Base-by-base conservation (phyloP, 192 early-diverging fungal species). In the Umbelopsis sp. region DNA sequence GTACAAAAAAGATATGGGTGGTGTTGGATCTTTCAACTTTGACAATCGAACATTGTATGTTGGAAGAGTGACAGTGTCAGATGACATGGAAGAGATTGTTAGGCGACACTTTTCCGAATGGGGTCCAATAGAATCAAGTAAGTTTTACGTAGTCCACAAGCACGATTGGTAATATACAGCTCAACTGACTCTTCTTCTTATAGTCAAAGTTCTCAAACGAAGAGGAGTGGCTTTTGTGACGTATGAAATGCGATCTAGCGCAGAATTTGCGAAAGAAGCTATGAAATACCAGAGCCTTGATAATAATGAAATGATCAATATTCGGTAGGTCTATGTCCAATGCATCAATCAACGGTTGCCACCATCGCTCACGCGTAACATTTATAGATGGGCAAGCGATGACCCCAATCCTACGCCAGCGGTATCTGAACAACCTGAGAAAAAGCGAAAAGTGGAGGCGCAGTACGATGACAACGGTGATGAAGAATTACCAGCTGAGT, bases 181-280 rank as follows among this genome's bases (percentile, higher is more conserved):
- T 41, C 11, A 10, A 51, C 18, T 69, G 8, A 74, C 64, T 49
- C 44, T 7, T 46, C 64, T 37, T 69, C 20, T 69, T 25, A 67
- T 67, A 93, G 91, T 95, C 35, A 86, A 89, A 64, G 71, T 94
- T 7, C 74, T 96, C 16, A 76, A 76, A 23, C 76, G 84, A 25
- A 92, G 91, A 58, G 90, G 87, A 8, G 91, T 94, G 16, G 94
- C 92, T 0, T 96, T 94, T 81, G 90, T 96, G 16, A 89, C 89
- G 25, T 96, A 92, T 78, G 82, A 84, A 67, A 78, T 72, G 45
- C 79, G 91, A 35, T 66, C 84, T 35, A 88, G 83, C 69, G 94
- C 94, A 22, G 93, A 96, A 81, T 95, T 96, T 84, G 94, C 93
- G 11, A 91, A 89, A 67, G 94, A 95, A 73, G 94, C 94, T 8